Evolutionary conservation across 2,329 filamentous ascomycete species (phyloP).

Genomic region (Cephalotrichum gorgonifer): DNA sequence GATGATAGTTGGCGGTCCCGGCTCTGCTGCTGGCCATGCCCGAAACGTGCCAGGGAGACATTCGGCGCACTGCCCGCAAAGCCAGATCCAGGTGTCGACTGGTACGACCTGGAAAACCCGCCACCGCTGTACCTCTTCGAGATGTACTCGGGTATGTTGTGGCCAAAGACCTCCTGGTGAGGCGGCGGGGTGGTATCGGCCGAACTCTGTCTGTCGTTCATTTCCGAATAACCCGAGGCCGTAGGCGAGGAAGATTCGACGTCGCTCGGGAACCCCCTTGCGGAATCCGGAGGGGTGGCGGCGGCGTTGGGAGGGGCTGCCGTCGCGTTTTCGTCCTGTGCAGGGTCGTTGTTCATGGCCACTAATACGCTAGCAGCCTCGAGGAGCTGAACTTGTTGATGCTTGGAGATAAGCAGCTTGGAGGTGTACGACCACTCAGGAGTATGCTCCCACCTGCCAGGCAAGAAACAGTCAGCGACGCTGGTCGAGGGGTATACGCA

Average conservation of each 20-base stretch:
- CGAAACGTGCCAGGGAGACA: conserved; percentile 22
- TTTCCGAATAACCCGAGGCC: conserved; percentile 71
- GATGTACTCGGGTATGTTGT: conserved; percentile 35
- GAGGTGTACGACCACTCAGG: conserved; percentile 96
- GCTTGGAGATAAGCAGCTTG: conserved; percentile 96
- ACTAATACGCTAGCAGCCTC: conserved; percentile 96
- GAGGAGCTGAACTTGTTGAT: conserved; percentile 95
- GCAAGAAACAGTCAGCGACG: conserved; percentile 9
- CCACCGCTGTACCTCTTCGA: conserved; percentile 50
- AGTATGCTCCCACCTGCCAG: conserved; percentile 91
- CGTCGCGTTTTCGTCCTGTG: not conserved
- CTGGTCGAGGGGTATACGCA: not conserved
- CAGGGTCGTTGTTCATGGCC: conserved; percentile 58
- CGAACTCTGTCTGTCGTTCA: conserved; percentile 69
- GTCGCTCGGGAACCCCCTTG: conserved; percentile 65
- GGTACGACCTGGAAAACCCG: conserved; percentile 68
- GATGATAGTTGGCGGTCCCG: conserved; percentile 69
- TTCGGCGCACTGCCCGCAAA: conserved; percentile 38
- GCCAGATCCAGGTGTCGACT: conserved; percentile 49
- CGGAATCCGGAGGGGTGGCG: conserved; percentile 52
- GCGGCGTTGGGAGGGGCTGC: conserved; percentile 38
- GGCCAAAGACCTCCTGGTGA: conserved; percentile 52
- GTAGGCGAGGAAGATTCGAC: conserved; percentile 72
- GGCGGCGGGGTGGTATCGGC: conserved; percentile 89
- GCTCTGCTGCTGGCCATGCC: conserved; percentile 63